Evolutionary conservation across 2,329 filamentous ascomycete genomes (phyloP), one percentile per base, ranked within the genome.

Genomic region (Monosporascus sp.): DNA sequence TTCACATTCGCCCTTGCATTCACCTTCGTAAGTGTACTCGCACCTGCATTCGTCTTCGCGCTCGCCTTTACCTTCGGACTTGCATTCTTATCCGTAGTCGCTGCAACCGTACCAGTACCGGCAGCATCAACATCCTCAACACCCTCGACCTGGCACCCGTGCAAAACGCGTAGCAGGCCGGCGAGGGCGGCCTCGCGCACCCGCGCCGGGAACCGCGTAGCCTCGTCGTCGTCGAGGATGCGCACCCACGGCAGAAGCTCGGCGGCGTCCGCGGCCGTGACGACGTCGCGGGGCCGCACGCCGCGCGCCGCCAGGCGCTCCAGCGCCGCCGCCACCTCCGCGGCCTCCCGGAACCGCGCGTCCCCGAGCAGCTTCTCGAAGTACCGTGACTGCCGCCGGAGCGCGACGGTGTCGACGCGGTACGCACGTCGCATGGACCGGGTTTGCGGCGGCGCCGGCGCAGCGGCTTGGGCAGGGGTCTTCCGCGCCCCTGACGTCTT

Each of bases 181-280:
- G 78, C 78, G 58, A 88, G 82, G n/a, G 82, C 75, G 7, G 73
- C 72, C 58, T 86, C 84, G 37, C 87, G 79, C 31, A 35, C 31
- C 31, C 31, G 31, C 31, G 7, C 79, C 77, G 11, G 81, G 77
- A 1, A 72, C 37, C 77, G 78, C 49, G 86, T 88, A 22, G 85
- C 86, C 55, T 85, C 80, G 55, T 89, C 88, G 55, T 90, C 81
- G 61, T 91, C 84, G 2, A 78, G 72, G 61, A 91, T 86, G 44
- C 71, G 62, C 51, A 91, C 76, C 65, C 77, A 75, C 2, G 88
- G 87, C n/a, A 91, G 74, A 3, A 35, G 35, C 81, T 76, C 1
- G 67, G 40, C 40, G 20, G 40, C 40, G 40, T 14, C 18, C 20
- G 11, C 6, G 8, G 22, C 59, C 8, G 71, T 61, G 9, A 76